These are phyloP conservation scores for Cladophialophora psammophila DNA, from an alignment of 2,329 filamentous ascomycete species.

Conservation along the genomic window DNA sequence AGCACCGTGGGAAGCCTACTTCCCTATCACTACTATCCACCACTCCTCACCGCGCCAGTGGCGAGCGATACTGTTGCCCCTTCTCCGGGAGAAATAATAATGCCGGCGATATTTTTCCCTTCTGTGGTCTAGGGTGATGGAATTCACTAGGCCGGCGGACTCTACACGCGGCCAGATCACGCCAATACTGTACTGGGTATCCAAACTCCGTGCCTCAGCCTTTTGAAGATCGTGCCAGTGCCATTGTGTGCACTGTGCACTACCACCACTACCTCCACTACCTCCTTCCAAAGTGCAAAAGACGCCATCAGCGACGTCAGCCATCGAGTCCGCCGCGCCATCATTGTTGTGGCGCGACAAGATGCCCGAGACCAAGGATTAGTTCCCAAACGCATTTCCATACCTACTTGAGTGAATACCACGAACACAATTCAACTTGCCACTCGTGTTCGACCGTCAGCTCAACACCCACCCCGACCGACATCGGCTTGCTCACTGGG, in stretches of 20 bases:
- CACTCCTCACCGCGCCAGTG: conserved; percentile 16
- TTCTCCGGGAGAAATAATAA: conserved; percentile 14
- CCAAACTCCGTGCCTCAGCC: conserved; percentile 1
- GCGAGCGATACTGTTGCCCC: conserved; percentile 9
- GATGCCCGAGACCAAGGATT: not conserved
- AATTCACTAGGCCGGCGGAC: not conserved
- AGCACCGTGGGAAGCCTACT: not conserved
- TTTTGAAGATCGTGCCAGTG: not conserved
- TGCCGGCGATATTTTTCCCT: conserved; percentile 16
- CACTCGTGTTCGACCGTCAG: not conserved
- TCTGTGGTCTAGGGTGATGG: not conserved
- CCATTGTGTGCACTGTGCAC: not conserved
- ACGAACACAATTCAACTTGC: not conserved
- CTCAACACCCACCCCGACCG: not conserved
- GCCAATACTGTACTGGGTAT: too few relatives aligned
- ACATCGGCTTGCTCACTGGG: not conserved
- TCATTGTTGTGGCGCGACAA: not conserved
- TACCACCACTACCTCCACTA: too few relatives aligned
- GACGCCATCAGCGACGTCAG: not conserved
- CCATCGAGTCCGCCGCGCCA: not conserved
- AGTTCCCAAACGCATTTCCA: not conserved
- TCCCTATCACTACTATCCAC: not conserved
- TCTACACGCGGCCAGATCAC: conserved; percentile 7
- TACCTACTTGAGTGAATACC: not conserved
- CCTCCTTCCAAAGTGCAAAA: not conserved